Base-by-base conservation (phyloP, 345 rosid species). In the Eutrema japonicum region DNA sequence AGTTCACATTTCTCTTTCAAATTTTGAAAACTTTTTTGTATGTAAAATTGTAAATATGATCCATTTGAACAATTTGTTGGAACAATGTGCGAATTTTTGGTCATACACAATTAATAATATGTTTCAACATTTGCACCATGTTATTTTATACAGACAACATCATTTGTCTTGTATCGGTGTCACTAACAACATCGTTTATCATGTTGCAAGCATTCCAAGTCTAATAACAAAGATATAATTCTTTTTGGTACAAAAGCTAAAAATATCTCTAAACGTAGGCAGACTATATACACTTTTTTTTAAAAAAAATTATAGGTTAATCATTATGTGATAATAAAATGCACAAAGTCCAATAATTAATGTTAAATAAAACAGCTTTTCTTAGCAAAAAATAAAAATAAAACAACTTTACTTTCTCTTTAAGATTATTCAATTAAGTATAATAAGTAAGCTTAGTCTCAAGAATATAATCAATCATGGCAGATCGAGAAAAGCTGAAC, bases 391-490 rank as follows among this genome's bases (percentile, higher is more conserved):
- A n/a, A n/a, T n/a, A n/a, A n/a, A 52, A 61, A 62, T 22, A 62
- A 67, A 33, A 55, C 22, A 70, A 70, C 38, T 32, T 55, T 63
- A 76, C 79, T 76, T 76, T 76, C 60, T 70, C 75, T 63, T 70
- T 64, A 70, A 70, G 79, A 70, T 63, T 62, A 70, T 38, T 54
- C 59, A 54, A 54, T 76, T 64, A 46, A 76, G 45, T 73, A 64
- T 47, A 46, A 55, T 27, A 65, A 74, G 71, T 40, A 70, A 76
- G 60, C 53, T 68, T 69, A 62, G 52, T 69, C 65, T 70, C 0
- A 70, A 76, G 58, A 70, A 70, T 76, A 70, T 70, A 70, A 70
- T 70, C 79, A 70, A 76, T 76, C 75, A 76, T 76, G 65, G 71
- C 56, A 64, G 32, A 64, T 47, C 47, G 47, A 70, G 54, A 70